Evolutionary conservation across 2,329 filamentous ascomycete genomes (phyloP), one percentile per base, ranked within the genome.

Genomic region (Arthrobotrys iridis): DNA sequence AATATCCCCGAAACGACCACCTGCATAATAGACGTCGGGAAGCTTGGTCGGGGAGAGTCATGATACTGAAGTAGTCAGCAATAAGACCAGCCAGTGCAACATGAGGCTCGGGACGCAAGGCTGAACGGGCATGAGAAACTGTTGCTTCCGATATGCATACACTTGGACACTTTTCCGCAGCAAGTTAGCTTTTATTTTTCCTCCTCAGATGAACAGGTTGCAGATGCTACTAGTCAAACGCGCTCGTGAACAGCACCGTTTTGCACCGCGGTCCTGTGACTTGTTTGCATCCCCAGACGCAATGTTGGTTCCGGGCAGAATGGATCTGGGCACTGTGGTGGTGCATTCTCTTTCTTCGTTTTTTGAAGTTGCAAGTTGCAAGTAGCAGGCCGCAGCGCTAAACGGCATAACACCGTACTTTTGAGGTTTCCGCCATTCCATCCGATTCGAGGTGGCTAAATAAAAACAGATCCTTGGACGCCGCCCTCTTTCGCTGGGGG

Each of bases 401-500:
- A 67, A 60, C 41, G 43, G 64, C 64, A 65, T 65, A 55, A 33
- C 46, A 50, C 22, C 30, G 28, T 33, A 18, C 52, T 22, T 37
- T 46, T 30, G 26, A 52, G 46, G 46, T 35, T 65, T 40, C 66
- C 57, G 28, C 37, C 58, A 55, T 50, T 60, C 22, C 58, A 43
- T 64, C 57, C 62, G 62, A 37, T 59, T 58, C 30, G 40, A 65
- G 62, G 70, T 74, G 70, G 62, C 70, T 74, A 74, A 74, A 52
- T 55, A 63, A 67, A 48, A 67, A 55, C 70, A 50, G 60, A 74
- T 66, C 70, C 70, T 74, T 74, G 70, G 70, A 50, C 52, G 33
- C 35, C 30, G 35, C 67, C 41, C 50, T 33, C 50, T 28, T 35
- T 52, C 68, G 60, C 64, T 60, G 43, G 43, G 57, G 55, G 46